Evolutionary conservation across 257 asterid species (phyloP), one percentile per base, ranked within the genome.

Genomic region (Solanum virginianum): DNA sequence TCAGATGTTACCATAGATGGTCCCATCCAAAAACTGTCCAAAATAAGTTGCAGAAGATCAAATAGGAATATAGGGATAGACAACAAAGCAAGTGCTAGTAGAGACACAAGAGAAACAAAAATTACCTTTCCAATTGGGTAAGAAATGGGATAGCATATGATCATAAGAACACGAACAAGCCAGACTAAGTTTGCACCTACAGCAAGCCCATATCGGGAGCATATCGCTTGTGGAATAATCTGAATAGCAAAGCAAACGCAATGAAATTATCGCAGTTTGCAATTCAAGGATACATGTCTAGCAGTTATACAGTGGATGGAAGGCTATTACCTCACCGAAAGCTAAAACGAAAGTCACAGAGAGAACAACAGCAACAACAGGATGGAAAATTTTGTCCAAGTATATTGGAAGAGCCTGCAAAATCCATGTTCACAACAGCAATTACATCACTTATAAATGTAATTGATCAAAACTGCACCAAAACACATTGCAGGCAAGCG

Each of bases 301-400:
- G 14, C 43, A 77, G 62, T 49, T 24, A 77, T 22, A 51, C 16
- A 77, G 45, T 26, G 45, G 45, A 13, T 77, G 63, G 45, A 75
- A 77, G 24, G 26, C 22, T 47, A 14, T 77, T 91, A 97, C 98
- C 99, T 97, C 98, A 90, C 99, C 99, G 18, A 97, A 97, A 85
- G 96, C 94, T 84, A 97, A 91, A 88, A 97, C 97, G 75, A 97
- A 95, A n/a, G 99, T 97, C 75, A 97, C 99, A 24, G 99, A 97
- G 87, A 97, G 94, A 84, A 97, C 75, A 45, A 97, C 97, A 80
- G 98, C 99, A 60, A 97, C 98, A 16, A 88, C 90, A 5, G 98
- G 98, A 89, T 95, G 98, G 85, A 95, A 97, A 83, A 94, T 87
- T 84, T 97, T 97, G 83, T 97, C 99, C 88, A 97, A 89, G 86